A percentile compares a stretch with the other conserved stretches of the same genome.
Conservation (phyloP, 306 rosid species). For the Inga oerstediana region DNA sequence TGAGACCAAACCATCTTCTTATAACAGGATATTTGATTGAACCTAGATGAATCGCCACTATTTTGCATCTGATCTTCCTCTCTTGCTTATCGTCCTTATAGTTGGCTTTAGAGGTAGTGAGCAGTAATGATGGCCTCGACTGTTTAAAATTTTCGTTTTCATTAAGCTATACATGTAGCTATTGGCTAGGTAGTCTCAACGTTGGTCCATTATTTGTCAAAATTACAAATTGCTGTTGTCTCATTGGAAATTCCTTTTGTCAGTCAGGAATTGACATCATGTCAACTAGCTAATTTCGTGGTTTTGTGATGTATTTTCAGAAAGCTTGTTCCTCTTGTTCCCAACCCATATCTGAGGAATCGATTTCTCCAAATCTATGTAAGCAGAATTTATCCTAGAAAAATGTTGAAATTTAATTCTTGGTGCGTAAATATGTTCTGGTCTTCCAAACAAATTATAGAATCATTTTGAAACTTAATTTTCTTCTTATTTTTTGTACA, state of each 20-base stretch:
- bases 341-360: slow-evolving; percentile 76
- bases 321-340: slow-evolving; percentile 89
- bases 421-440: slow-evolving; percentile 3
- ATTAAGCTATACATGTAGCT: slow-evolving; percentile 3
- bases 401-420: slow-evolving; percentile 22
- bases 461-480: neutral
- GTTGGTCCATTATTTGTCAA: neutral
- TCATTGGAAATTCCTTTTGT: neutral
- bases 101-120: slow-evolving; percentile 26
- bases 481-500: slow-evolving; percentile 10
- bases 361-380: slow-evolving; percentile 88
- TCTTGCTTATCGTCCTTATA: slow-evolving; percentile 14
- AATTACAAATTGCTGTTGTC: neutral
- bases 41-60: neutral
- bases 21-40: neutral
- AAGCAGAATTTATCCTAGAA: slow-evolving; percentile 40
- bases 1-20: neutral
- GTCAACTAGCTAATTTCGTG: slow-evolving; percentile 31
- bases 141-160: slow-evolving; percentile 18
- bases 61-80: neutral
- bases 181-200: slow-evolving; percentile 11
- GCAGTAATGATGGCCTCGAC: neutral
- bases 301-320: slow-evolving; percentile 53
- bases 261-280: slow-evolving; percentile 14
- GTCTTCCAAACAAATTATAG: neutral